Evolutionary conservation across 2,329 filamentous ascomycete genomes (phyloP), one percentile per base, ranked within the genome.

Genomic region (Colletotrichum sp.): DNA sequence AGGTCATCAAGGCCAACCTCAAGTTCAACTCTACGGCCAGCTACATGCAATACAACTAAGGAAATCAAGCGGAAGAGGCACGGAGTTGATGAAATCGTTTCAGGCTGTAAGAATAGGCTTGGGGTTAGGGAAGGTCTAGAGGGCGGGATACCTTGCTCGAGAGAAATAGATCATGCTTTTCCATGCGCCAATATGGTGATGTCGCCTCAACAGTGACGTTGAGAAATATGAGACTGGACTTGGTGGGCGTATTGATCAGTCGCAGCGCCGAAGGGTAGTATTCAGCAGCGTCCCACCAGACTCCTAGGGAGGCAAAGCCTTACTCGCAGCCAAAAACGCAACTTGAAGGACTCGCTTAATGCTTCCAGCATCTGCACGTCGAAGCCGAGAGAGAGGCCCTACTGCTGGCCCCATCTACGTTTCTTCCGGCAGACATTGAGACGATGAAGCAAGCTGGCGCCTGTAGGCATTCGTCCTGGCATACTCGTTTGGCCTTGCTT

Each of bases 11-110:
- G 92, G 96, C 95, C 81, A 98, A 99, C 87, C 90, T 98, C 85
- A 99, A 99, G 92, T 99, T 99, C 91, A 99, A 98, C 92, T 98
- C 95, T 74, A 99, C 97, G 75, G 96, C 97, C 66, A 96, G 95
- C 78, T 99, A 99, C 88, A 97, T 97, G 92, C 97, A 99, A 88
- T 99, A 99, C 91, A 99, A 99, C 87, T 99, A 98, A 58, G 38
- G 58, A 58, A 65, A 15, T n/a, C 18, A 64, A 13, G 34, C n/a
- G 16, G 74, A 32, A 61, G 64, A 71, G 61, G 55, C 55, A 57
- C 6, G 69, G 67, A 64, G 71, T 71, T 70, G 68, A 71, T 76
- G 67, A 65, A 58, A 63, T 73, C 43, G 34, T 74, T 78, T 74
- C 65, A 64, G 74, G 74, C 71, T 78, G 79, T 80, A 80, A 72